Percentiles rank a stretch among this genome's conserved stretches.
phyloP scores from a whole-genome alignment of 2,329 filamentous ascomycete species.

The Stromatinia cepivora region DNA sequence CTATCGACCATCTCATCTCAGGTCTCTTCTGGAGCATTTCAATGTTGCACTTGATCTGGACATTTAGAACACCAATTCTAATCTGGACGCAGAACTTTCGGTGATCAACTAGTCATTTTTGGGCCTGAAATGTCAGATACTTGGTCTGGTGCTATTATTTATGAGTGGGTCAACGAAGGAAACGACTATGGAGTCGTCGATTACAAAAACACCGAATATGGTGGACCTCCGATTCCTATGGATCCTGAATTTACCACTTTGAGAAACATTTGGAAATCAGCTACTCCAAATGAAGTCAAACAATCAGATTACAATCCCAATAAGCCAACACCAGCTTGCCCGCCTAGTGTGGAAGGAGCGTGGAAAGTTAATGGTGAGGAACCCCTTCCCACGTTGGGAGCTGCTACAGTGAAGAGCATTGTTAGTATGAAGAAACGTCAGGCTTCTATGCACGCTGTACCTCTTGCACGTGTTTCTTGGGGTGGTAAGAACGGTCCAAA shows the following conservation, averaged over 20 bases:
- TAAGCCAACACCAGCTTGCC: constrained; percentile 66
- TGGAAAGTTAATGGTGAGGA: constrained; percentile 74
- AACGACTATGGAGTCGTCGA: constrained; percentile 81
- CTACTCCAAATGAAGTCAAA: constrained; percentile 63
- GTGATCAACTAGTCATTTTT: constrained; percentile 76
- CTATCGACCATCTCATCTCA: neutral
- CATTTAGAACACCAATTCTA: constrained; percentile 47
- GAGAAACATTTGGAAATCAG: constrained; percentile 70
- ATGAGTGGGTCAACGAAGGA: constrained; percentile 85
- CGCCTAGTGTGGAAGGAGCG: constrained; percentile 64
- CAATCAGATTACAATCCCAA: constrained; percentile 62
- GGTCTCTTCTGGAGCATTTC: neutral
- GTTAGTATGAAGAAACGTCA: neutral
- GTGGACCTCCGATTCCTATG: constrained; percentile 66
- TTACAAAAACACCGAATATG: constrained; percentile 64
- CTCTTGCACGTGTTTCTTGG: too few species aligned
- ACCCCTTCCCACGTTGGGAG: constrained; percentile 65
- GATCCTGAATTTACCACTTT: constrained; percentile 77
- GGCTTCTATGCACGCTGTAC: neutral
- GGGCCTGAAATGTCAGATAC: constrained; percentile 68
- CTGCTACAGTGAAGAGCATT: neutral
- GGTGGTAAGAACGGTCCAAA: neutral
- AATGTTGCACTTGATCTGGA: neutral
- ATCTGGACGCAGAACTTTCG: constrained; percentile 51
- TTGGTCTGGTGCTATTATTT: constrained; percentile 77